Base-by-base conservation (phyloP, 805 yeast species). In the Starmera caribaea region DNA sequence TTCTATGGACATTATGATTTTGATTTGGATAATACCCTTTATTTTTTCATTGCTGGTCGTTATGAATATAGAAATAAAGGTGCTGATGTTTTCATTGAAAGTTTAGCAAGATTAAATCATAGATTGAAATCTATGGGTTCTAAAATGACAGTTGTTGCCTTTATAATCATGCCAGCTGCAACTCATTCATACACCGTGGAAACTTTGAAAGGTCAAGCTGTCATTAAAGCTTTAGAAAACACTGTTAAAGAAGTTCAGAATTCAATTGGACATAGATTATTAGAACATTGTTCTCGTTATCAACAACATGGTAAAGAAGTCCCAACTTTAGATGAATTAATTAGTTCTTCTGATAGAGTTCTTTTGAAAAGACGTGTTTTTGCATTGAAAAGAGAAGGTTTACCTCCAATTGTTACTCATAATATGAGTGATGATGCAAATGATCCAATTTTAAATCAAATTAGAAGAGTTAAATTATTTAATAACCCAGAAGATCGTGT, bases 41-140 rank as follows among this genome's bases (percentile, higher is more conserved):
- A 92, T 63, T 87, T 90, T 62, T 90, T 90, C 70, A 92, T 87
- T 61, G 95, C 97, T 15, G 98, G 98, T 40, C 77, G 98, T 58
- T 90, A 90, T 62, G 98, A 90, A 68, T 92, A 80, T 62, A 77
- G 97, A 57, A 90, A 90, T 61, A 90, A 90, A 64, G 98, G 98
- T 55, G 95, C 87, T 30, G 98, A 90, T 60, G 81, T 90, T 71
- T 90, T 79, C 59, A 85, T 90, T 51, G 98, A 90, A 63, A 71
- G 95, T 2, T 71, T 90, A 44, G 97, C 97, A 1, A 73, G 98
- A 49, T 73, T 90, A 56, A 90, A 90, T 64, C 90, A 90, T 61
- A 73, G 80, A 44, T 74, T 90, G 55, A 87, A 92, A 65, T 79
- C 76, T 41, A 62, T 76, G 5, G 86, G 86, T 33, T 83, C 96